Base-by-base conservation (phyloP, 2,329 filamentous ascomycete species). In the Cordyceps cicadae region DNA sequence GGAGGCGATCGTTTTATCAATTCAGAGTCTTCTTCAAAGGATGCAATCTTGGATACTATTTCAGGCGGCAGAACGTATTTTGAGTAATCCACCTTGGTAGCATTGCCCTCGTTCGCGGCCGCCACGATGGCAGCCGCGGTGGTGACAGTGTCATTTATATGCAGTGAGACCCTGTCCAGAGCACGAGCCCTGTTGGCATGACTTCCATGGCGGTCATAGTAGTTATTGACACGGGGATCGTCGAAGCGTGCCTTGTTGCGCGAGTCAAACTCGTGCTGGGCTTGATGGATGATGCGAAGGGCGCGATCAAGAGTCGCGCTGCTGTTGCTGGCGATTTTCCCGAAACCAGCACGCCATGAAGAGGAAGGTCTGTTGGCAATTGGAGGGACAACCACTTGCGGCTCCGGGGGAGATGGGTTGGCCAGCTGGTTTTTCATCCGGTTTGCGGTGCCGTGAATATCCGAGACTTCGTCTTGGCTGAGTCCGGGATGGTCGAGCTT, bases 231-330 rank as follows among this genome's bases (percentile, higher is more conserved):
- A 19, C 55, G 55, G 11, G 55, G 46, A 29, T 58, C 39, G 55
- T 29, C 46, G 29, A 58, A 51, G 19, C 55, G 55, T 29, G 50
- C 11, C 15, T 58, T n/a, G 19, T 58, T 58, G 19, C 55, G 45
- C 17, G 45, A n/a, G 19, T 58, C 34, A 4, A 46, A 12, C 55
- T 58, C 55, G 8, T 19, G 55, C 60, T 65, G 63, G 41, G 62
- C 60, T 51, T 41, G 46, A 3, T 46, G 55, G 7, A 58, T 46
- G 15, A 58, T 81, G 32, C 79, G 73, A 41, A 80, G 79, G 1
- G 81, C 80, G 9, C 41, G 15, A 7, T 84, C 81, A 0, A 84
- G 71, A 0, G 81, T 84, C 11, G 55, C 41, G 46, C 51, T 58
- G 24, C 48, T 19, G 56, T 59, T 59, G n/a, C 46, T 51, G 2